Evolutionary conservation across 257 asterid genomes (phyloP), one percentile per base, ranked within the genome.

Genomic region (Mentha longifolia): DNA sequence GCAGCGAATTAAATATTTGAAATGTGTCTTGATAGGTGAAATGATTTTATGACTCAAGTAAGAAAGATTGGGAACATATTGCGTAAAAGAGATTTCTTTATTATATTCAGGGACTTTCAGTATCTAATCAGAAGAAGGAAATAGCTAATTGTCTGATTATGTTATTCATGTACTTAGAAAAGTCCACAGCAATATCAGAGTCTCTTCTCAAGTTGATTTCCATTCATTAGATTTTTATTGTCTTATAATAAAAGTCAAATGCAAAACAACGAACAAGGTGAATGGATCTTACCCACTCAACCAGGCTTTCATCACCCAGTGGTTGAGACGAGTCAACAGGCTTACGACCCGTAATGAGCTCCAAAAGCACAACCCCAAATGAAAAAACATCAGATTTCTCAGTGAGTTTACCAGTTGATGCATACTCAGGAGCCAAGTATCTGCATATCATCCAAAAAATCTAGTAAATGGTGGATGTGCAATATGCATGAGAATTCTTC

Each of bases 391-490:
- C 97, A 19, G 96, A 91, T 67, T 91, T 91, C 77, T 89, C 96
- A 1, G 93, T 89, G 71, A 91, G 85, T 86, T 91, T 91, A 63
- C 97, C 97, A 17, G 85, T 84, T 71, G 96, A 86, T 66, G 97
- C 97, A 77, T 89, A 92, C 80, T 92, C 96, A 1, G 96, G 96
- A 31, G 96, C 89, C 95, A 92, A 82, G 87, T 92, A 92, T 71
- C 96, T 89, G 89, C 74, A 74, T 72, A 70, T 74, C 68, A 73
- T 68, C 56, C 78, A 77, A 19, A 73, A 55, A 52, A 70, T 64
- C 62, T 20, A 42, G 65, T 60, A 51, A 79, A 62, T 35, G 46
- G 59, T 65, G 58, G 57, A 71, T 68, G 65, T 58, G 45, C 35
- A 54, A 5, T 43, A 61, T 4, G 50, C 50, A 70, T 43, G 15